A percentile compares a stretch with the other conserved stretches of the same genome.
phyloP scores from a whole-genome alignment of 106 monocot species.

The Ottelia alismoides region DNA sequence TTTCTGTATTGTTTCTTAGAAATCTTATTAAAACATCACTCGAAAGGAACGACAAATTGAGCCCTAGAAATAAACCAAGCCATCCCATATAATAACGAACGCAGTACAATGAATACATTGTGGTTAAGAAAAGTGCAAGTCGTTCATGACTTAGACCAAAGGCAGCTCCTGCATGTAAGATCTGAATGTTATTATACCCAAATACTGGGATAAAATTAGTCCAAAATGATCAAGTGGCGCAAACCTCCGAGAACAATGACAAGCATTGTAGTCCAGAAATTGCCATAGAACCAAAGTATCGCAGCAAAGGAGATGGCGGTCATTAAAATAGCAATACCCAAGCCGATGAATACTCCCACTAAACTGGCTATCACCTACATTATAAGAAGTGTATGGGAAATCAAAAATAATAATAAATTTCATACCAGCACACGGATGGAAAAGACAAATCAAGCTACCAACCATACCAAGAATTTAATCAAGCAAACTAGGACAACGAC shows the following conservation, averaged over 20 bases:
- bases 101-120: conserved; percentile 70
- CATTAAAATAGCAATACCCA: conserved; percentile 39
- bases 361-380: too few species aligned
- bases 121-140: conserved; percentile 51
- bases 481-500: too few species aligned
- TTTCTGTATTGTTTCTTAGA: conserved; percentile 44
- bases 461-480: too few species aligned
- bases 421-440: too few species aligned
- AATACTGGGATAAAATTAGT: neutral
- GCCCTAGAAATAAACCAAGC: conserved; percentile 67
- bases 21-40: conserved; percentile 62
- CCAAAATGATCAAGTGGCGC: neutral
- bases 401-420: too few species aligned
- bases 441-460: too few species aligned
- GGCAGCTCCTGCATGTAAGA: conserved; percentile 32
- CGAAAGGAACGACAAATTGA: conserved; percentile 87
- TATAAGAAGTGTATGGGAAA: too few species aligned
- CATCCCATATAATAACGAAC: conserved; percentile 69
- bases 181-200: neutral
- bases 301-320: conserved; percentile 20
- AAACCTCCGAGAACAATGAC: neutral
- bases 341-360: conserved; percentile 43
- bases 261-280: conserved; percentile 47
- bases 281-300: conserved; percentile 72
- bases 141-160: conserved; percentile 61